Evolutionary conservation across 2,329 filamentous ascomycete species (phyloP), one percentile per base, ranked within the genome.

Genomic region (Didymella sp.): DNA sequence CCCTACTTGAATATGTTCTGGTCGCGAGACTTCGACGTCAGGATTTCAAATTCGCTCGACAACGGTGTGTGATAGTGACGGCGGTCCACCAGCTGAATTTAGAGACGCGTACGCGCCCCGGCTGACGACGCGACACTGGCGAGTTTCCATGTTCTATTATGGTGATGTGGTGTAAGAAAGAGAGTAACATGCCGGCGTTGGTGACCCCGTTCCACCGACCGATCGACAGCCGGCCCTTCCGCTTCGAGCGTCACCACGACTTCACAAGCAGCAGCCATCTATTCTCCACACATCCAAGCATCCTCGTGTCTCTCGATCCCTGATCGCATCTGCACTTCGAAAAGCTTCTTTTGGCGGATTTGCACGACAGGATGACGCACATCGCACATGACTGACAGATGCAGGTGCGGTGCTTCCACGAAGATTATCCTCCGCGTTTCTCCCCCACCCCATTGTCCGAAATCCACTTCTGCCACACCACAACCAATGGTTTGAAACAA

Each of bases 361-460:
- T 33, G 19, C 38, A 45, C 43, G 31, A 46, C 30, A 46, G 17
- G 3, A 51, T 52, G 48, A 52, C 44, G 47, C 48, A 48, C 28
- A 8, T 13, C 13, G 41, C 54, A 57, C 42, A 25, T 46, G 37
- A 48, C 43, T 49, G 50, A 53, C 49, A 53, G 44, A 38, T 22
- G 48, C 42, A 52, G 43, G 28, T 15, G 38, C 37, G 25, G 42
- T 35, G 41, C 41, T 12, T 21, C 13, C 19, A 13, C 15, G 8
- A 40, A 19, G 41, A 51, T 43, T n/a, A 35, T 47, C 22, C 49
- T 62, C 60, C 58, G 60, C 38, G 48, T 45, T 58, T 60, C 52
- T 59, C 59, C 60, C 60, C 60, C 60, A 63, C 60, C 55, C 45
- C 28, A 59, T 60, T 63, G 48, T 56, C 60, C 60, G 60, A 58